Percentiles rank a stretch among this genome's conserved stretches.
These are phyloP conservation scores for Mortierella sp. DNA, from an alignment of 371 early-diverging fungal genomes.

Conservation along the genomic window DNA sequence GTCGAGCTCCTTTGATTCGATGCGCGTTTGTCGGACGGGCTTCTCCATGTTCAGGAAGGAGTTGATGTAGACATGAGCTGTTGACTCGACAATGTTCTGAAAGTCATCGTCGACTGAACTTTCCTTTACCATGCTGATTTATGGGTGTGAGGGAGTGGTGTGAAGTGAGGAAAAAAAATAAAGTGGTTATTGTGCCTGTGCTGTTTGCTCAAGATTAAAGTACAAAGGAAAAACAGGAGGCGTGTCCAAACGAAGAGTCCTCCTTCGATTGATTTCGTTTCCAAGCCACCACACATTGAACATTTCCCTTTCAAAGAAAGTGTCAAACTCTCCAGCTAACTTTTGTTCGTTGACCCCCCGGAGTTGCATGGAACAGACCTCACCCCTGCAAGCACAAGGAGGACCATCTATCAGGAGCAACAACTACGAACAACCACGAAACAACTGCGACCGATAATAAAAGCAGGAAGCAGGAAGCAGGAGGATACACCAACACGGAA, in stretches of 20 bases:
- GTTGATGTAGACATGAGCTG: slow-evolving; percentile 11
- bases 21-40: slow-evolving; percentile 15
- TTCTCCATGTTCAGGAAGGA: slow-evolving; percentile 15
- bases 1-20: slow-evolving; percentile 13
- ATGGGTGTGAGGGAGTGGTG: not conserved
- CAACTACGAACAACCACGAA: not conserved
- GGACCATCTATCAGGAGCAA: not conserved
- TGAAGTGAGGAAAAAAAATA: not conserved
- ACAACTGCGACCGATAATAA: not conserved
- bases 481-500: not conserved
- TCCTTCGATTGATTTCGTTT: not conserved
- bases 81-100: slow-evolving; percentile 16
- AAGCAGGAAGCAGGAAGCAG: no score
- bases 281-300: slow-evolving; percentile 8
- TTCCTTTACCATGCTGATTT: slow-evolving; percentile 11
- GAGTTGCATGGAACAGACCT: slow-evolving; percentile 6
- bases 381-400: not conserved
- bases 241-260: not conserved
- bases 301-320: not conserved
- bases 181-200: not conserved
- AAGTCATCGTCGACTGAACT: slow-evolving; percentile 13
- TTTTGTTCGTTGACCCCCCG: not conserved
- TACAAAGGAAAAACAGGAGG: not conserved
- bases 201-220: not conserved
- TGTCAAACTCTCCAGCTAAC: not conserved